Base-by-base conservation (phyloP, 2,329 filamentous ascomycete genomes). In the Exophiala dermatitidis region DNA sequence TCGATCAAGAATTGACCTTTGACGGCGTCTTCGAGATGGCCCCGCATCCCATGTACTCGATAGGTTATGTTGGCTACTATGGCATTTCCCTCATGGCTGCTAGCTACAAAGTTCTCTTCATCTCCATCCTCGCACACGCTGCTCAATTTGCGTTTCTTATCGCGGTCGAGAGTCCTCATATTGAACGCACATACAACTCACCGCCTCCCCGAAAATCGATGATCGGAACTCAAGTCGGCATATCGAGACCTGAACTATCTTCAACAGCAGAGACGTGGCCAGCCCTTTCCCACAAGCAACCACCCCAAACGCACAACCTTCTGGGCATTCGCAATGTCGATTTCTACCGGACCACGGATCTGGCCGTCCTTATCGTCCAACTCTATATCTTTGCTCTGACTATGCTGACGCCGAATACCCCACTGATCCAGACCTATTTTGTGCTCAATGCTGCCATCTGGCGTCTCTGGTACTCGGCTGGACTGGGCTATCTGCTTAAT, bases 11-110 rank as follows among this genome's bases (percentile, higher is more conserved):
- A 67, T 77, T 98, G 68, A 97, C 90, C 46, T 98, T 98, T 70
- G 93, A 98, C 67, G 93, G 93, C 52, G 93, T 98, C 59, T 98
- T 97, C 68, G 93, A 98, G 73, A 94, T 98, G 85, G 93, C 93
- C 19, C 93, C 93, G 32, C 93, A 97, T 68, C 91, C 91, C 59
- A 97, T 97, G 91, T 97, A 97, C 73, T 95, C 90, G 51, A 91
- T 97, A 65, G 93, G 93, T 37, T 98, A 98, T 71, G 90, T 89
- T 48, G 93, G 93, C 44, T 98, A 94, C 74, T 98, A 98, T 69
- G 93, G 93, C 63, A 96, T 97, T 67, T 96, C 91, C 56, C 85
- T 96, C 74, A 94, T 98, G 85, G 90, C 90, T 44, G 91, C 91
- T 58, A 98, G 93, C 76, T 97, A 97, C 73, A 90, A 91, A 66